Evolutionary conservation across 2,329 filamentous ascomycete genomes (phyloP), one percentile per base, ranked within the genome.

Genomic region (Colletotrichum karsti): DNA sequence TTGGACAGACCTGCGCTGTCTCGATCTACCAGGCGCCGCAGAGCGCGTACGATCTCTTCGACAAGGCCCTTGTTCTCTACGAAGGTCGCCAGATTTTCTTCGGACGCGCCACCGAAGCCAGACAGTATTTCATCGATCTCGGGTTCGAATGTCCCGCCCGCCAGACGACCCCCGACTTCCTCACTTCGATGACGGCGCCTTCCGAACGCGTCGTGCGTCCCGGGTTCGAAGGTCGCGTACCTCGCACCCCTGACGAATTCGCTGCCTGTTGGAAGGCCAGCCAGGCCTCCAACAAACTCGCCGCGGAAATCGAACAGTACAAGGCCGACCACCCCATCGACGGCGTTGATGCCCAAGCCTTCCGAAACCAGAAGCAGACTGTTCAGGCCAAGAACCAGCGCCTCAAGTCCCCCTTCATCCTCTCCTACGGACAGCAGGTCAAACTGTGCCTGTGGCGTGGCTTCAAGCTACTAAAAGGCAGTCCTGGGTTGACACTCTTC

Each of bases 151-250:
- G 80, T 20, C 81, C 81, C 3, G 77, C 81, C 3, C 76, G 81
- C 18, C 82, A 91, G 73, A 94, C 92, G 0, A 93, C 91, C 1
- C 89, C 91, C 1, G 92, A 94, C 75, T 94, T 94, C 79, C 79
- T 94, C 57, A 93, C 92, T 4, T 89, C 90, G 3, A 79, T 85
- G 7, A 84, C 82, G 0, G 74, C 72, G 6, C 74, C 79, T 76
- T 71, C 75, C 2, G 75, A 77, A 37, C 75, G 75, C 37, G 59
- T 72, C 8, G 56, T 75, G 8, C 69, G 67, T 24, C 69, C 72
- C 4, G 75, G 75, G 0, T 76, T 70, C 18, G 74, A 77, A 44
- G 70, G 71, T 50, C 69, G 63, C 22, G 75, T 74, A 2, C 77
- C 77, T 1, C 71, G 76, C 15, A 77, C 76, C 13, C 70, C 77